Evolutionary conservation across 1,284 basidiomycete genomes (phyloP).

Genomic region (Cryptococcus hybrid): DNA sequence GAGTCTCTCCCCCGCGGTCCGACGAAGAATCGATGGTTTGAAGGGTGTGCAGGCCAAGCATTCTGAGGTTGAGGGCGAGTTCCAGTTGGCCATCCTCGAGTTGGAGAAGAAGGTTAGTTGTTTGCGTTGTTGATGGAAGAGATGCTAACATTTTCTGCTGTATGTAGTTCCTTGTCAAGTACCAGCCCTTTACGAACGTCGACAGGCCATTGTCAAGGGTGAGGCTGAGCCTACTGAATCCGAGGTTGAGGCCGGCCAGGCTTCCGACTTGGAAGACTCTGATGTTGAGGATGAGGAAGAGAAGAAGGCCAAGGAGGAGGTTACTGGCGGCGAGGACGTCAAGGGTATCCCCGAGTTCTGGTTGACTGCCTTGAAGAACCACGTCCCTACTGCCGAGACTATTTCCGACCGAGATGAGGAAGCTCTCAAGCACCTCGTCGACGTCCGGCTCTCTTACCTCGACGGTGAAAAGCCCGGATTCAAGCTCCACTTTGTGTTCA

Average conservation of each 20-base stretch:
- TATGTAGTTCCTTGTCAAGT: constrained; percentile 74
- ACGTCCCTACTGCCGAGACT: constrained; percentile 78
- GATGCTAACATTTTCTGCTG: background rate
- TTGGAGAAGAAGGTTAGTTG: constrained; percentile 84
- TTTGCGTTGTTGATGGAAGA: constrained; percentile 20
- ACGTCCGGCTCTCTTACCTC: constrained; percentile 69
- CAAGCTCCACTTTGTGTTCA: constrained; percentile 83
- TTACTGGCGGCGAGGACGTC: constrained; percentile 31
- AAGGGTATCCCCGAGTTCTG: constrained; percentile 93
- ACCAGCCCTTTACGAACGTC: constrained; percentile 82
- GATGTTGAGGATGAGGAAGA: constrained; percentile 52
- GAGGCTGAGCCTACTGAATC: constrained; percentile 69
- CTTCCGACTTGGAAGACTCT: constrained; percentile 58
- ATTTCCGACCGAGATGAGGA: constrained; percentile 91
- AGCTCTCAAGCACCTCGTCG: constrained; percentile 63
- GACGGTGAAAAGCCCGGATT: constrained; percentile 74
- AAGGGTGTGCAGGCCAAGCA: constrained; percentile 95
- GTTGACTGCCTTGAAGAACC: constrained; percentile 94
- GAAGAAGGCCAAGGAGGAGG: constrained; percentile 34
- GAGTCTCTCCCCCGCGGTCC: constrained; percentile 83
- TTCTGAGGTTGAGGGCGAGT: constrained; percentile 88
- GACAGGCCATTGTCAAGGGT: constrained; percentile 80
- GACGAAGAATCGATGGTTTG: constrained; percentile 83
- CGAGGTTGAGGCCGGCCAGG: constrained; percentile 79
- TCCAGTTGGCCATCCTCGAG: constrained; percentile 94